These are phyloP conservation scores for Polygonum maritimum DNA, from an alignment of 148 eudicot genomes.

Conservation along the genomic window DNA sequence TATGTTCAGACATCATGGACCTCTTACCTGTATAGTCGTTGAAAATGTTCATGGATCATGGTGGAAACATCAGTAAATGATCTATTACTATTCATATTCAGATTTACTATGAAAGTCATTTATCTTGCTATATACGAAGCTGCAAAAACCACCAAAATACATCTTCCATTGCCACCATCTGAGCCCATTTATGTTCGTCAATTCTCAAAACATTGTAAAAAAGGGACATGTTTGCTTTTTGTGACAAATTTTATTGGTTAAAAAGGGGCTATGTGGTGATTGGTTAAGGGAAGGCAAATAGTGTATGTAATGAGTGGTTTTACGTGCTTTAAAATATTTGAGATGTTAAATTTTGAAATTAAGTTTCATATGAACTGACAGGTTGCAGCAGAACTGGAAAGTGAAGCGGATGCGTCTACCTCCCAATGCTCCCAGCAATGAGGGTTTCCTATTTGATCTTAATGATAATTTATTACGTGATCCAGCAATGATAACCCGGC, in stretches of 20 bases:
- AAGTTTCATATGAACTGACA: slow-evolving; percentile 26
- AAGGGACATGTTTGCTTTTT: neutral
- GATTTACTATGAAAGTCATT: neutral
- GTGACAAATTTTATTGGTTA: neutral
- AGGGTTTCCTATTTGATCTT: slow-evolving; percentile 90
- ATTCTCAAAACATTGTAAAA: neutral
- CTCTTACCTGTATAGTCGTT: neutral
- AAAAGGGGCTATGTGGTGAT: neutral
- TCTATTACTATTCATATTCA: neutral
- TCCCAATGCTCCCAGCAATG: slow-evolving; percentile 74
- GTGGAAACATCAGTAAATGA: neutral
- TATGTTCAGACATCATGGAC: neutral
- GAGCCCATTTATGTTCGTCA: neutral
- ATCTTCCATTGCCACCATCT: neutral
- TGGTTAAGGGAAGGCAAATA: neutral
- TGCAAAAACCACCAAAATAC: neutral
- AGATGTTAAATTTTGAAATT: neutral
- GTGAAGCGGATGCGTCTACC: slow-evolving; percentile 83
- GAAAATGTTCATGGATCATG: neutral
- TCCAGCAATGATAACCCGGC: slow-evolving; percentile 43
- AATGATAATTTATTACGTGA: slow-evolving; percentile 55
- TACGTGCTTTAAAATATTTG: neutral
- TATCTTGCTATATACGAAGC: neutral
- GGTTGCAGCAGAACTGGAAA: slow-evolving; percentile 99
- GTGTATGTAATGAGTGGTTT: neutral